Base-by-base conservation (phyloP, 2,329 filamentous ascomycete species). In the Neopestalotiopsis sp. region DNA sequence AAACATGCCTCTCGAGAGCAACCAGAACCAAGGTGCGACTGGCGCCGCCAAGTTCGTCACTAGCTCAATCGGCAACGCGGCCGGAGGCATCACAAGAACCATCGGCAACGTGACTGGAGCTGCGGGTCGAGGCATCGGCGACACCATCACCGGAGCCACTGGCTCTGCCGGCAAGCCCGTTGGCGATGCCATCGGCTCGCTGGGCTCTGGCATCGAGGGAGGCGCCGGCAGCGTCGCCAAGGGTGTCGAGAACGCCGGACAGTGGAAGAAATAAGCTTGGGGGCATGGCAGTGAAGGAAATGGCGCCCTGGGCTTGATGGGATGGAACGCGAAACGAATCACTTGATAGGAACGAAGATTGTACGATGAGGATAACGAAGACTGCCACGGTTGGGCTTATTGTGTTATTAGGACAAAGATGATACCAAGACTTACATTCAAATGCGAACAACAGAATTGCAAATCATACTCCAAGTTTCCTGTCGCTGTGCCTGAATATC, bases 171-270 rank as follows among this genome's bases (percentile, higher is more conserved):
- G 84, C 5, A 82, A 82, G 71, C 82, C 83, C 10, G 77, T 87
- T n/a, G 85, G 84, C 5, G 82, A 86, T 72, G 84, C 81, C 0
- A 68, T 87, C 30, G 77, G 80, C 1, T 82, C 77, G 71, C 71
- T 83, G 2, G 82, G 82, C 13, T 81, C 76, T 2, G 84, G 84
- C 1, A 72, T 86, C 1, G 80, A 86, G 74, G 76, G 79, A 70
- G 85, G 83, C 14, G 79, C 81, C 9, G 78, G 78, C 61, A 75
- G 76, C 64, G 79, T 87, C 24, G 81, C 82, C 9, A 79, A 80
- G 74, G 84, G 84, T 0, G 79, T 85, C 32, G 84, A 86, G 75
- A 80, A 85, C 74, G 84, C 83, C 12, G 84, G 83, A 2, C 74
- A 84, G 72, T 84, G 83, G 82, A 77, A 75, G 72, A 68, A 63